These are phyloP conservation scores for Chlorociboria aeruginascens DNA, from an alignment of 495 filamentous ascomycete species.

Conservation along the genomic window DNA sequence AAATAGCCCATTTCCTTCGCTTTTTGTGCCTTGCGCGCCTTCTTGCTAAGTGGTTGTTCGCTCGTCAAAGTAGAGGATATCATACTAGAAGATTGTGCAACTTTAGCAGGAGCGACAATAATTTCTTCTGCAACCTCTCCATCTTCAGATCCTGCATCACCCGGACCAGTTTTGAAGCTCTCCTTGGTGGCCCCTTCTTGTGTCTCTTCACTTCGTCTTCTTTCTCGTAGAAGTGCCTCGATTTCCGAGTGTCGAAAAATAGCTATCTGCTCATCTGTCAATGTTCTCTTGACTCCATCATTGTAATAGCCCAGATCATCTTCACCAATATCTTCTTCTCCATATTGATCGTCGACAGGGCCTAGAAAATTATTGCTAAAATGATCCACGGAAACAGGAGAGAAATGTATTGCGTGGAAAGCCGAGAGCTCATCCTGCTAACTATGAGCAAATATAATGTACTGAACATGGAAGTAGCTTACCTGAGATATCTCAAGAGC, in stretches of 20 bases:
- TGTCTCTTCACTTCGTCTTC: slow-evolving; percentile 11
- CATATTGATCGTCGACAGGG: slow-evolving; percentile 20
- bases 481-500: slow-evolving; percentile 3
- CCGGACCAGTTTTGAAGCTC: background rate
- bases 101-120: slow-evolving; percentile 8
- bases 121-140: slow-evolving; percentile 13
- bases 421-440: slow-evolving; percentile 56
- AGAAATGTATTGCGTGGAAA: slow-evolving; percentile 60
- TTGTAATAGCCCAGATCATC: slow-evolving; percentile 78
- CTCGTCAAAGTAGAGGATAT: slow-evolving; percentile 19
- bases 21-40: slow-evolving; percentile 24
- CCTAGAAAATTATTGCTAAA: slow-evolving; percentile 37
- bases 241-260: slow-evolving; percentile 90
- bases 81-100: slow-evolving; percentile 4
- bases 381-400: slow-evolving; percentile 27
- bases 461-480: background rate
- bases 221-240: slow-evolving; percentile 51
- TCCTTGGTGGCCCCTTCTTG: background rate
- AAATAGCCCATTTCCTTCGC: slow-evolving; percentile 21
- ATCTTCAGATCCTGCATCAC: slow-evolving; percentile 20
- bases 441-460: background rate
- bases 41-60: slow-evolving; percentile 24
- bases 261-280: slow-evolving; percentile 83
- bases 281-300: slow-evolving; percentile 79
- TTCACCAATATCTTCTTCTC: slow-evolving; percentile 37